A percentile compares a stretch with the other conserved stretches of the same genome.
Conservation (phyloP, 768 basidiomycete species). For the Pisolithus tinctorius region DNA sequence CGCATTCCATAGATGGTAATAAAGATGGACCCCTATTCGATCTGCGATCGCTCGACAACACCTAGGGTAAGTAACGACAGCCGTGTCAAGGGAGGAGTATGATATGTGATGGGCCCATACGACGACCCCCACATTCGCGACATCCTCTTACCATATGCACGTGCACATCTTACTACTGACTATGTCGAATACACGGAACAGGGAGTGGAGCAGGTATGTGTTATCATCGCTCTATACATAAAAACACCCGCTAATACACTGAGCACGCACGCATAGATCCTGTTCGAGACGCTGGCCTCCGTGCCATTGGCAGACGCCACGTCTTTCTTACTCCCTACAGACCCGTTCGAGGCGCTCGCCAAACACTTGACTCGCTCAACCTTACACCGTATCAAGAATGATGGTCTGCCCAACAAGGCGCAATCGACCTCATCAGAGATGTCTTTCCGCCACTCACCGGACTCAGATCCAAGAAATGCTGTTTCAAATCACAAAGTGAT, state of each 20-base stretch:
- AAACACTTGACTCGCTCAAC: constrained; percentile 44
- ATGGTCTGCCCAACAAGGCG: too few relatives aligned
- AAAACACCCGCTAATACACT: constrained; percentile 4
- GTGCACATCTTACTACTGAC: constrained; percentile 46
- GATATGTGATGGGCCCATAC: too few relatives aligned
- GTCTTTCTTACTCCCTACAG: constrained; percentile 45
- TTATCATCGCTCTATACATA: neutral
- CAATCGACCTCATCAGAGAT: too few relatives aligned
- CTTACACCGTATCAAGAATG: too few relatives aligned
- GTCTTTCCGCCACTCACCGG: too few relatives aligned
- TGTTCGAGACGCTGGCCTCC: constrained; percentile 31
- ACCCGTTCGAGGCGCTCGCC: constrained; percentile 43
- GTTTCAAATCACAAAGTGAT: neutral
- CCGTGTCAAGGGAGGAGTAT: constrained; percentile 7
- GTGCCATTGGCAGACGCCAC: constrained; percentile 46
- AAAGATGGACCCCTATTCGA: too few relatives aligned
- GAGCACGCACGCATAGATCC: constrained; percentile 25
- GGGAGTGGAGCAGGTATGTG: constrained; percentile 39
- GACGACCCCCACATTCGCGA: constrained; percentile 40
- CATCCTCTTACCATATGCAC: constrained; percentile 48
- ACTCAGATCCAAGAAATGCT: constrained; percentile 28
- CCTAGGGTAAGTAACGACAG: constrained; percentile 23
- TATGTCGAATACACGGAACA: constrained; percentile 48
- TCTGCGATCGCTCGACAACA: too few relatives aligned
- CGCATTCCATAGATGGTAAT: too few relatives aligned